Percentiles rank a stretch among this genome's conserved stretches.
Evolutionary conservation across 495 filamentous ascomycete genomes (phyloP).

Genomic region (Penicilliopsis zonata): DNA sequence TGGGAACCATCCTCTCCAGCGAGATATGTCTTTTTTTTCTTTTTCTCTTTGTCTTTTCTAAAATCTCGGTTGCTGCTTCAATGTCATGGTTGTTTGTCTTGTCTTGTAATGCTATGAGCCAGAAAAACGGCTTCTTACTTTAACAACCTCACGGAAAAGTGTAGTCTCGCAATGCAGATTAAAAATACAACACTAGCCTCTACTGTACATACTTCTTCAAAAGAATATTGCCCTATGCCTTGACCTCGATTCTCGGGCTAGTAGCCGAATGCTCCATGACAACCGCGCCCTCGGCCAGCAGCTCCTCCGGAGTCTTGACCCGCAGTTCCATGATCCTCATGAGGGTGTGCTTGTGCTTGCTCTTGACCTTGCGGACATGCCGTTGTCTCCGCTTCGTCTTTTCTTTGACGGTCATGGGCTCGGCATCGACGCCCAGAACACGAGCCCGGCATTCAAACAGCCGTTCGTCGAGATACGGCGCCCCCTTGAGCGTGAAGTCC

Average conservation of each 20-base stretch:
- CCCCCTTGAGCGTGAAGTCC: conserved; percentile 79
- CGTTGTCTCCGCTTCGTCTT: conserved; percentile 90
- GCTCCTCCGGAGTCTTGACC: conserved; percentile 50
- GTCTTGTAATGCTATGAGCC: no score
- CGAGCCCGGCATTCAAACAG: conserved; percentile 76
- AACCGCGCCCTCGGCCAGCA: conserved; percentile 31
- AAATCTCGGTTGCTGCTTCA: background rate
- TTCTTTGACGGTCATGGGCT: conserved; percentile 76
- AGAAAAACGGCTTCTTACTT: no score
- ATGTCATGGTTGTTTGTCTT: no score
- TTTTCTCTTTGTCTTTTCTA: background rate
- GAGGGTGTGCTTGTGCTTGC: conserved; percentile 83
- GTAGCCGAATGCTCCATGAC: conserved; percentile 21
- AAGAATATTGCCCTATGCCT: no score
- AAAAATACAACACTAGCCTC: no score
- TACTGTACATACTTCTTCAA: no score
- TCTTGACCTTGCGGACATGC: conserved; percentile 57
- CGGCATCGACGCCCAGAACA: conserved; percentile 76
- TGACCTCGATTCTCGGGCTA: conserved; percentile 11
- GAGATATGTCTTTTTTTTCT: no score
- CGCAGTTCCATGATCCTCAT: conserved; percentile 71
- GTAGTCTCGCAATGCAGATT: no score
- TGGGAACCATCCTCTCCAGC: no score
- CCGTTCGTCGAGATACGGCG: conserved; percentile 64
- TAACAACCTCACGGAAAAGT: no score